Evolutionary conservation across 257 asterid species (phyloP).

Genomic region (Fraxinus anomala): DNA sequence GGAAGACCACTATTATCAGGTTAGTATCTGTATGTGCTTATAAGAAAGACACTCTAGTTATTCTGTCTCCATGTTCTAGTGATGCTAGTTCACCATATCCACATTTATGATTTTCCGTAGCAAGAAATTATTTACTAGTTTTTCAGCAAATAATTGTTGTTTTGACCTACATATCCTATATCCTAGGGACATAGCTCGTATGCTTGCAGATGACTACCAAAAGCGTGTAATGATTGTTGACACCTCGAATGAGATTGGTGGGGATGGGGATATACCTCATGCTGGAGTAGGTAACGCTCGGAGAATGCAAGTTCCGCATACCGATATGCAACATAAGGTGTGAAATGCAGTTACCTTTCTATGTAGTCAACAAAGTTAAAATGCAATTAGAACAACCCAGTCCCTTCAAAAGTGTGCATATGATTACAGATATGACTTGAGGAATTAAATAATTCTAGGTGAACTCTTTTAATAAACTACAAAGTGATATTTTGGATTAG

Average conservation of each 20-base stretch:
- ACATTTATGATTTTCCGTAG: not conserved
- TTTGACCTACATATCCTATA: conserved; percentile 18
- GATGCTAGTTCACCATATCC: not conserved
- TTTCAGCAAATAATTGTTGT: conserved; percentile 14
- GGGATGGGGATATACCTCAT: conserved; percentile 98
- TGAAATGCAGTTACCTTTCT: conserved; percentile 22
- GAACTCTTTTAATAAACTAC: not conserved
- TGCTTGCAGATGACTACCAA: conserved; percentile 89
- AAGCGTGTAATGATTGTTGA: conserved; percentile 99
- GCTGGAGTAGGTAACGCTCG: conserved; percentile 94
- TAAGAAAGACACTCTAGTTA: conserved; percentile 3
- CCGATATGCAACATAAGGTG: conserved; percentile 94
- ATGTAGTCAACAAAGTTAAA: not conserved
- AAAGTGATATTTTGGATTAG: not conserved
- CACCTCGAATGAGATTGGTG: conserved; percentile 98
- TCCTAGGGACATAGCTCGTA: conserved; percentile 90
- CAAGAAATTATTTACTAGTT: not conserved
- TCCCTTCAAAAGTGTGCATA: conserved; percentile 18
- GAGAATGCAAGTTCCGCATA: conserved; percentile 95
- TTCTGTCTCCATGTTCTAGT: not conserved
- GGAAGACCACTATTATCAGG: conserved; percentile 97
- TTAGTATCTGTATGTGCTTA: conserved; percentile 26
- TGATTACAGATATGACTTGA: conserved; percentile 10
- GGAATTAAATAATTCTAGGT: conserved; percentile 4
- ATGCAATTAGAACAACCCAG: conserved; percentile 2